Evolutionary conservation across 768 basidiomycete genomes (phyloP), one percentile per base, ranked within the genome.

Genomic region (Coprinellus micaceus): DNA sequence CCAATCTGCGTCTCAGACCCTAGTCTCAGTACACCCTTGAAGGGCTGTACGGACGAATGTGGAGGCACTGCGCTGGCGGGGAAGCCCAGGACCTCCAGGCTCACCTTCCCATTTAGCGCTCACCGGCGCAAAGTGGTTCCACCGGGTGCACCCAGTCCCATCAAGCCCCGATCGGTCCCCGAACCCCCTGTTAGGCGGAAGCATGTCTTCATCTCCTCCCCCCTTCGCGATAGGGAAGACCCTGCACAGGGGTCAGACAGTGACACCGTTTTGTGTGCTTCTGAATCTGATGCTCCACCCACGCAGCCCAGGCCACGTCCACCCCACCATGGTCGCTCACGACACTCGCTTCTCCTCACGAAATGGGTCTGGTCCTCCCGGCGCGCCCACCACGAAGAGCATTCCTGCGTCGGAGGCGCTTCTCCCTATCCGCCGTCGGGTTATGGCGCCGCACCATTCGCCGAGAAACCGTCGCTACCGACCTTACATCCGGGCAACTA

Each of bases 291-390:
- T 47, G 58, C 58, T 46, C 58, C 44, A 45, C 13, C 50, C 36
- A 12, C 33, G 28, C 6, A 40, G 15, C 25, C 29, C 39, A 46
- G 25, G 29, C 26, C 37, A 7, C 21, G 45, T 15, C 19, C 19
- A 53, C 54, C 40, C n/a, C n/a, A n/a, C n/a, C n/a, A n/a, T n/a
- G n/a, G n/a, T n/a, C n/a, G n/a, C n/a, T n/a, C n/a, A n/a, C n/a
- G n/a, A n/a, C n/a, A n/a, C n/a, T n/a, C n/a, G n/a, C n/a, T n/a
- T n/a, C 69, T 75, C 12, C 79, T 86, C 61, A 67, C 81, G 60
- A 88, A 86, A 64, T 80, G 71, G 67, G 77, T 89, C 61, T 89
- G 87, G 87, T 70, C 73, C 36, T 64, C 74, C 4, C 81, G 84
- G n/a, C 77, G 80, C 54, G 81, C 80, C 47, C 74, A 77, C 49